Conservation (phyloP, 2,329 filamentous ascomycete genomes). For the Monosporascus sp. region DNA sequence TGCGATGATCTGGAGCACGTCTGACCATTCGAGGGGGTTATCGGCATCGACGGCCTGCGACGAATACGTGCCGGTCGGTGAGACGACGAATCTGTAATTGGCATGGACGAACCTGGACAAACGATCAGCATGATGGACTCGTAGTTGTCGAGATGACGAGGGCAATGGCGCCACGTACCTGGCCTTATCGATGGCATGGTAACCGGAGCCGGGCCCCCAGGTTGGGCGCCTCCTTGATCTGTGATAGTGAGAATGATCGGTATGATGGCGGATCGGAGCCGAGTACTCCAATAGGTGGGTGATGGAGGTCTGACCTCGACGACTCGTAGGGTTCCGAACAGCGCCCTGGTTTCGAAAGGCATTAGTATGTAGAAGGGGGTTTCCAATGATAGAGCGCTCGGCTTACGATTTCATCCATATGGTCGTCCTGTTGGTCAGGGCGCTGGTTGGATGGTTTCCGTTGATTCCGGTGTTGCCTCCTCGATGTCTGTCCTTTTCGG, state of each 20-base stretch:
- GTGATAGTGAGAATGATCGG: slow-evolving; percentile 45
- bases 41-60: slow-evolving; percentile 82
- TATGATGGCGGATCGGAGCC: slow-evolving; percentile 66
- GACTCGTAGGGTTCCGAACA: slow-evolving; percentile 53
- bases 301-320: slow-evolving; percentile 93
- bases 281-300: slow-evolving; percentile 94
- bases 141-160: neutral
- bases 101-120: slow-evolving; percentile 74
- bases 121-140: slow-evolving; percentile 6
- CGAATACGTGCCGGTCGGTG: slow-evolving; percentile 72
- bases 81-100: slow-evolving; percentile 95
- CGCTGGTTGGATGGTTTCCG: slow-evolving; percentile 56
- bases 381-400: neutral
- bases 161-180: slow-evolving; percentile 45
- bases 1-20: slow-evolving; percentile 85
- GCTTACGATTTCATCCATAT: slow-evolving; percentile 69
- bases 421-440: slow-evolving; percentile 70
- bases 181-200: slow-evolving; percentile 87
- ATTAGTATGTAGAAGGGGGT: slow-evolving; percentile 9
- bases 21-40: slow-evolving; percentile 82
- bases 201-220: slow-evolving; percentile 82
- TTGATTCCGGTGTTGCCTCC: slow-evolving; percentile 80
- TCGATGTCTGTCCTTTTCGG: slow-evolving; percentile 69
- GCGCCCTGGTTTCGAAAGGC: slow-evolving; percentile 30
- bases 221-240: slow-evolving; percentile 63